phyloP scores from a whole-genome alignment of 2,329 filamentous ascomycete genomes.

The Diaporthe destruens region DNA sequence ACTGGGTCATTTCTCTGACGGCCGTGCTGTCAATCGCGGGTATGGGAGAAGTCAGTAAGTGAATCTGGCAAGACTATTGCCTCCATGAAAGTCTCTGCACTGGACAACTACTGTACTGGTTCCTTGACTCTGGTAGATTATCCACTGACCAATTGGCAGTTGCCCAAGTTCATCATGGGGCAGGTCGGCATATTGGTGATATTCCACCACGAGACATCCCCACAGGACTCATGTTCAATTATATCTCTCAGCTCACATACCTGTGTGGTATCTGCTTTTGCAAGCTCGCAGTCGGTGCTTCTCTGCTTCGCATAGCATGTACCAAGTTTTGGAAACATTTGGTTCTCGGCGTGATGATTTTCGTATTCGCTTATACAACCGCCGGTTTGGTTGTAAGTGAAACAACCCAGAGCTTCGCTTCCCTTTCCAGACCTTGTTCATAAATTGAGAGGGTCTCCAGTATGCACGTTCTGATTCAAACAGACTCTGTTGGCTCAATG shows the following conservation, averaged over 20 bases:
- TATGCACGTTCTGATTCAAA: not conserved
- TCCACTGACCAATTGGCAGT: not conserved
- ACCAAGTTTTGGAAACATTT: conserved; percentile 52
- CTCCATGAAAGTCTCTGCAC: not conserved
- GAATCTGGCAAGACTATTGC: not conserved
- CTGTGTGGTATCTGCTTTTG: conserved; percentile 56
- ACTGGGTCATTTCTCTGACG: conserved; percentile 13
- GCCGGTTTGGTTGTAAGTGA: conserved; percentile 53
- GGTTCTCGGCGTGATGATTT: conserved; percentile 54
- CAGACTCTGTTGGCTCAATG: conserved; percentile 63
- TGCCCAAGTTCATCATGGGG: conserved; percentile 16
- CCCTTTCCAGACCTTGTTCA: not conserved
- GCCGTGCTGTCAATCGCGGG: conserved; percentile 10
- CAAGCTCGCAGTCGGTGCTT: conserved; percentile 58
- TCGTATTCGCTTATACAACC: conserved; percentile 51
- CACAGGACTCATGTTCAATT: conserved; percentile 57
- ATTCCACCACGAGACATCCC: conserved; percentile 52
- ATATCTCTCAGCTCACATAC: conserved; percentile 59
- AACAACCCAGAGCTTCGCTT: not conserved
- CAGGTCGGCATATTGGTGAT: conserved; percentile 58
- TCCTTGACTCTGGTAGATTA: not conserved
- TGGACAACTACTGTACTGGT: no score
- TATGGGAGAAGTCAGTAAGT: conserved; percentile 22
- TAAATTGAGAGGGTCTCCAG: not conserved
- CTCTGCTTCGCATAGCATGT: conserved; percentile 56